Evolutionary conservation across 1,284 basidiomycete genomes (phyloP), one percentile per base, ranked within the genome.

Genomic region (Boletus subluridellus): DNA sequence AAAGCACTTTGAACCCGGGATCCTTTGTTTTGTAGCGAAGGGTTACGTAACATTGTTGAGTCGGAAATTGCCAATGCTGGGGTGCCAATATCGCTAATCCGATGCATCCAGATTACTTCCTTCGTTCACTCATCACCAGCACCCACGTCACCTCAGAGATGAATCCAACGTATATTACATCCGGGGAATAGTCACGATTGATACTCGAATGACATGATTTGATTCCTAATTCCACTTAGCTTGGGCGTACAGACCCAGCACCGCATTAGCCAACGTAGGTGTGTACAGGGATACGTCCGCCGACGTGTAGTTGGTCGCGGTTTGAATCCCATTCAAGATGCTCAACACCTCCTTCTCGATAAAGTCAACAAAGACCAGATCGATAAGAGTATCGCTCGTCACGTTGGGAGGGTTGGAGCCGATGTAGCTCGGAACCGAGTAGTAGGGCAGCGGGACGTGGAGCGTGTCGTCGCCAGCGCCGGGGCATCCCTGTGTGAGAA

Each of bases 281-380:
- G 80, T 82, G 69, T 90, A 90, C 48, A 63, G 44, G 44, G 68
- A 57, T 1, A 84, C 82, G 67, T 89, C 84, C 9, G 74, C 68
- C 1, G 68, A 68, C 6, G 82, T 81, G 66, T 81, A 89, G 5
- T 68, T 77, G 68, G 77, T 81, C 21, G 59, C 68, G 15, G 49
- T 80, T 70, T 85, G 83, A 32, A 86, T 63, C 5, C 57, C 38
- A 66, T 90, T 90, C 52, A 89, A 69, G 50, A 84, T 79, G 24
- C 62, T 55, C 52, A 90, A 63, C 46, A 89, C 67, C 58, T 83
- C 74, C 3, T 61, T 60, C 68, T 81, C 76, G 65, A 89, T 85
- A 70, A 90, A 90, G 71, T 85, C 77, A 46, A 87, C 77, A 67
- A 90, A 90, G 48, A 90, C 82, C 38, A 90, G 77, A 67, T 90